Evolutionary conservation across 2,329 filamentous ascomycete genomes (phyloP).

Genomic region (Septoria linicola): DNA sequence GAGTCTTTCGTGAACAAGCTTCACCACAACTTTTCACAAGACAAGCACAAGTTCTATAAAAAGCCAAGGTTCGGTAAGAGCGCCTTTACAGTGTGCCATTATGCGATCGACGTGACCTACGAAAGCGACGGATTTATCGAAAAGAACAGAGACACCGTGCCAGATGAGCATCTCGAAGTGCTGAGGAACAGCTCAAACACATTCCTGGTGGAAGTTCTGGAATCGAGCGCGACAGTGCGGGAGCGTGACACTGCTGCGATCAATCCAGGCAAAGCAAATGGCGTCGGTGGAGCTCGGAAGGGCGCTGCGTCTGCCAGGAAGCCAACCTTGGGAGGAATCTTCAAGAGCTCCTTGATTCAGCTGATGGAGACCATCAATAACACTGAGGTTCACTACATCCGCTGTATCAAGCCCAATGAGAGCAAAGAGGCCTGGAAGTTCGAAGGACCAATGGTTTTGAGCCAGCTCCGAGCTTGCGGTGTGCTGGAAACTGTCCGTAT

Average conservation of each 20-base stretch:
- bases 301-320: constrained; percentile 93
- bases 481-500: constrained; percentile 97
- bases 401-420: constrained; percentile 98
- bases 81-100: constrained; percentile 96
- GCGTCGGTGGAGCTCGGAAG: constrained; percentile 74
- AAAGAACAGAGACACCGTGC: constrained; percentile 98
- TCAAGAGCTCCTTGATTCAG: constrained; percentile 97
- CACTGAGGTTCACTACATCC: constrained; percentile 97
- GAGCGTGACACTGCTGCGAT: constrained; percentile 74
- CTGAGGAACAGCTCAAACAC: constrained; percentile 78
- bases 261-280: constrained; percentile 66
- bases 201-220: constrained; percentile 81
- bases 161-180: constrained; percentile 96
- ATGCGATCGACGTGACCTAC: constrained; percentile 96
- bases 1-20: constrained; percentile 96
- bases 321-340: constrained; percentile 94
- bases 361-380: constrained; percentile 97
- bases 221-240: constrained; percentile 79
- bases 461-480: constrained; percentile 95
- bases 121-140: constrained; percentile 99
- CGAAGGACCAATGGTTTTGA: constrained; percentile 97
- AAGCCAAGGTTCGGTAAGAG: constrained; percentile 98
- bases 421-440: constrained; percentile 97
- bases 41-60: constrained; percentile 97
- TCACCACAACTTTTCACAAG: constrained; percentile 84